These are phyloP conservation scores for Letharia columbiana DNA, from an alignment of 495 filamentous ascomycete genomes.

Conservation along the genomic window DNA sequence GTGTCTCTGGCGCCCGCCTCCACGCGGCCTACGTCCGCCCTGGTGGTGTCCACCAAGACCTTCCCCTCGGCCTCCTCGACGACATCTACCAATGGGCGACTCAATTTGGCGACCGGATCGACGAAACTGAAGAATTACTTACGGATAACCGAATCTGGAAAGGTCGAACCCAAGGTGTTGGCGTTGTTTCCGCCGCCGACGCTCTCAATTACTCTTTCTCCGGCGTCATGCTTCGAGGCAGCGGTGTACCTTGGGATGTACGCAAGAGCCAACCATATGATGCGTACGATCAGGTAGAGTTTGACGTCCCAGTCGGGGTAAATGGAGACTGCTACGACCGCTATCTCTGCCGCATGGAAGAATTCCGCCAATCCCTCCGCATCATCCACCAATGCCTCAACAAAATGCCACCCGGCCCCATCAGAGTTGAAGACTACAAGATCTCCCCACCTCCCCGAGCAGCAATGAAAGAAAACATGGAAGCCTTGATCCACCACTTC, in stretches of 20 bases:
- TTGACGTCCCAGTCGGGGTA: conserved; percentile 92
- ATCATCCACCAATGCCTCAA: conserved; percentile 99
- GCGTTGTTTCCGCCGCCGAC: conserved; percentile 83
- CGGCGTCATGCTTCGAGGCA: conserved; percentile 95
- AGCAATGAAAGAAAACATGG: conserved; percentile 99
- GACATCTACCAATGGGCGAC: conserved; percentile 99
- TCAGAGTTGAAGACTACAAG: conserved; percentile 98
- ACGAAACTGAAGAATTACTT: conserved; percentile 97
- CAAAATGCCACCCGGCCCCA: conserved; percentile 92
- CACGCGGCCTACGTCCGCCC: conserved; percentile 98
- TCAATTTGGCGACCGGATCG: conserved; percentile 97
- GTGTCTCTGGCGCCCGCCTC: conserved; percentile 94
- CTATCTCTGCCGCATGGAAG: conserved; percentile 99
- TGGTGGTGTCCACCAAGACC: conserved; percentile 91
- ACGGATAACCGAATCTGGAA: conserved; percentile 99
- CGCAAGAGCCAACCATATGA: conserved; percentile 95
- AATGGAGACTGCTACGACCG: conserved; percentile 99
- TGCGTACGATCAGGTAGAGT: conserved; percentile 94
- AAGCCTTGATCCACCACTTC: conserved; percentile 98
- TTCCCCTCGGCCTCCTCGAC: conserved; percentile 89
- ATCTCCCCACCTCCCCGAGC: conserved; percentile 88
- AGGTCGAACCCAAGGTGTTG: conserved; percentile 80
- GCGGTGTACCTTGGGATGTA: conserved; percentile 95
- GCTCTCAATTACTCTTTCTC: conserved; percentile 93
- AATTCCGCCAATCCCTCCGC: conserved; percentile 93